phyloP scores from a whole-genome alignment of 345 rosid species.

The Geranium brycei region DNA sequence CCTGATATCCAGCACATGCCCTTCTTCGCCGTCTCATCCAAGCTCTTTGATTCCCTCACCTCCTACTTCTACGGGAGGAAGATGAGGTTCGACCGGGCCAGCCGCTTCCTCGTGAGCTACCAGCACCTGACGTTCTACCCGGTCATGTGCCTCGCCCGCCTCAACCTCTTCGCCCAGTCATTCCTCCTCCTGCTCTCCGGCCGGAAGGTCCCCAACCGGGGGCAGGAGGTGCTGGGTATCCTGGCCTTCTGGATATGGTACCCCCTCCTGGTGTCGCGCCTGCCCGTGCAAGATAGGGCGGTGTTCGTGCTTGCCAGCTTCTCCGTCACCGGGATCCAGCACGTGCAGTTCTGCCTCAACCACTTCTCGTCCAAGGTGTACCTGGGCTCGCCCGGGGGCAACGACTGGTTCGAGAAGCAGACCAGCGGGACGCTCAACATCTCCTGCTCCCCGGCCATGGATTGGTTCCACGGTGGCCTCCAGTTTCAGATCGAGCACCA shows the following conservation, averaged over 20 bases:
- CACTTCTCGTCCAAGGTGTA: slow-evolving; percentile 77
- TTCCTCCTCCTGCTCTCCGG: slow-evolving; percentile 50
- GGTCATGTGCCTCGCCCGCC: slow-evolving; percentile 65
- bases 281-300: slow-evolving; percentile 64
- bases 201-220: slow-evolving; percentile 52
- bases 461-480: slow-evolving; percentile 80
- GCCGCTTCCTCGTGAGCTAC: slow-evolving; percentile 57
- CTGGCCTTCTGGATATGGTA: slow-evolving; percentile 88
- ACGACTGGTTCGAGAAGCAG: slow-evolving; percentile 92
- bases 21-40: slow-evolving; percentile 58
- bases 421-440: slow-evolving; percentile 72
- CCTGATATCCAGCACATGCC: slow-evolving; percentile 98
- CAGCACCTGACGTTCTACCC: slow-evolving; percentile 92
- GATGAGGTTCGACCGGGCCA: slow-evolving; percentile 46
- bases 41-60: slow-evolving; percentile 43
- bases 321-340: slow-evolving; percentile 61
- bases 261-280: slow-evolving; percentile 58
- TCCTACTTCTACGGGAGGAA: slow-evolving; percentile 59
- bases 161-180: slow-evolving; percentile 67
- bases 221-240: slow-evolving; percentile 45
- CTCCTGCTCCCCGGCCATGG: slow-evolving; percentile 69
- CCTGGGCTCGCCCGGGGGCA: slow-evolving; percentile 63
- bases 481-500: slow-evolving; percentile 99
- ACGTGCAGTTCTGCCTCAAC: slow-evolving; percentile 72
- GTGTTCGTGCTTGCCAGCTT: slow-evolving; percentile 55